Base-by-base conservation (phyloP, 139 green algal species). In the Coelastrella sp. region DNA sequence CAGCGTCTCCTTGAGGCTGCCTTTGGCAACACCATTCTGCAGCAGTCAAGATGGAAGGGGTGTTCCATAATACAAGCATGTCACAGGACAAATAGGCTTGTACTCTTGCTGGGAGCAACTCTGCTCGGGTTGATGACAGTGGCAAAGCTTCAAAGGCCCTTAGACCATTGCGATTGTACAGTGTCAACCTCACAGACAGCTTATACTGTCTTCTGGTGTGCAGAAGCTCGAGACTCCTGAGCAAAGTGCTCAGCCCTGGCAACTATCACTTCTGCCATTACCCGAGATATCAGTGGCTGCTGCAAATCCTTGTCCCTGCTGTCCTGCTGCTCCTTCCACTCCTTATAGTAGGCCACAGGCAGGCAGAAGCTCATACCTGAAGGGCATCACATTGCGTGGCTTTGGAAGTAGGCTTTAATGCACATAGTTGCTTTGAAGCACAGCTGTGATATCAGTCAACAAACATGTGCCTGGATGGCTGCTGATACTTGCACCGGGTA, bases 351-450 rank as follows among this genome's bases (percentile, higher is more conserved):
- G 4, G 90, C 90, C 35, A 93, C 41, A 0, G 90, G 90, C 82
- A 95, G 72, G 87, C 92, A 95, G 19, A 92, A 71, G 38, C 60
- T 91, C 92, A 95, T 95, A 57, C 91, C 90, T 94, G 87, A 15
- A 45, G 62, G n/a, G n/a, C n/a, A n/a, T n/a, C n/a, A n/a, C n/a
- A n/a, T n/a, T n/a, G n/a, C n/a, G n/a, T n/a, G n/a, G n/a, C n/a
- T n/a, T n/a, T n/a, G n/a, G n/a, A n/a, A n/a, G n/a, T n/a, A n/a
- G n/a, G n/a, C n/a, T n/a, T n/a, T n/a, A n/a, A n/a, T n/a, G n/a
- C n/a, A n/a, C n/a, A n/a, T n/a, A n/a, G n/a, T n/a, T n/a, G n/a
- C n/a, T n/a, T n/a, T n/a, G n/a, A n/a, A n/a, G n/a, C n/a, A n/a
- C n/a, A n/a, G n/a, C n/a, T n/a, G n/a, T n/a, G n/a, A n/a, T n/a